Evolutionary conservation across 1,284 basidiomycete species (phyloP), one percentile per base, ranked within the genome.

Genomic region (Uromyces viciae-fabae): DNA sequence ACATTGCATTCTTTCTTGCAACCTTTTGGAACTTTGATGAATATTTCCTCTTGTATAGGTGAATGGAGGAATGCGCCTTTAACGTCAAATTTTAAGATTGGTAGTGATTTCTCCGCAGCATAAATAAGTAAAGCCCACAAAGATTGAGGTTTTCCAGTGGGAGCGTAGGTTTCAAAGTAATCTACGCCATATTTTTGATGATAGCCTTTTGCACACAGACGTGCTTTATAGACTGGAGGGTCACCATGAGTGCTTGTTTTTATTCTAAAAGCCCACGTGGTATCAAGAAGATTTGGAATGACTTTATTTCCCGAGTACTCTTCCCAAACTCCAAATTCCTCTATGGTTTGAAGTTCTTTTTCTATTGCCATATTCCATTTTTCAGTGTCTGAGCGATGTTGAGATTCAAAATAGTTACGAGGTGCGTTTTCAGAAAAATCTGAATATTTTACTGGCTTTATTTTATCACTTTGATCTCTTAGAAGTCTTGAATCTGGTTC

Each of bases 191-290:
- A 83, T 0, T 84, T 81, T 82, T 90, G 89, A 0, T 83, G 83
- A 84, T 87, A 89, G 0, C 88, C 88, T 60, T 86, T 84, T 0
- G 87, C 88, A 0, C 88, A 86, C 0, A 88, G 84, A 0, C 85
- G 75, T 0, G 87, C 88, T 74, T 89, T 89, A 80, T 84, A 84
- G 19, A 82, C 80, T 15, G 82, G 46, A 1, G 87, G 75, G 0
- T 84, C 74, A 0, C 88, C 86, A 7, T 85, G 40, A 3, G 83
- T 83, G 33, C 88, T 84, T 22, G 82, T 81, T 75, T 89, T 89
- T 74, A 83, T 83, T 1, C 82, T 83, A 81, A 86, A 88, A 7
- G 86, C 85, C 86, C 86, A 88, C 88, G 83, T 81, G 5, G 72
- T 83, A 0, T 84, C 85, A 22, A 88, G 81, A 15, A 83, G 11